phyloP scores from a whole-genome alignment of 345 rosid species.

The Aethionema arabicum region DNA sequence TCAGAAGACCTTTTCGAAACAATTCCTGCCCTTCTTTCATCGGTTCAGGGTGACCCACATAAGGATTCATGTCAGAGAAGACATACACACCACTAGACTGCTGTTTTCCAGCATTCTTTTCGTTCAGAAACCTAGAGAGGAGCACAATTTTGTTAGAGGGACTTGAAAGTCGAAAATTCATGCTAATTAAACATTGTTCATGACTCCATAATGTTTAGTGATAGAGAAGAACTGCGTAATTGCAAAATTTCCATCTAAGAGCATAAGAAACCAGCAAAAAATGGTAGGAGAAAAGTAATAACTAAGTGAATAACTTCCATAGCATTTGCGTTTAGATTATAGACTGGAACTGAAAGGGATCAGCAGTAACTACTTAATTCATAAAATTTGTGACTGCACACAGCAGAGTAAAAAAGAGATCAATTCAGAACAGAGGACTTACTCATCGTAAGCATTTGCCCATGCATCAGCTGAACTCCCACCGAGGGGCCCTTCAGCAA shows the following conservation, averaged over 20 bases:
- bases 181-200: slow-evolving; percentile 14
- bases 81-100: slow-evolving; percentile 84
- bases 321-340: background rate
- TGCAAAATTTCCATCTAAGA: slow-evolving; percentile 11
- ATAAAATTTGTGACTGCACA: background rate
- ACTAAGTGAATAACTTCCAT: background rate
- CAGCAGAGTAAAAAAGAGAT: slow-evolving; percentile 22
- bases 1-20: slow-evolving; percentile 95
- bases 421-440: slow-evolving; percentile 38
- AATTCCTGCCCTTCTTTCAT: slow-evolving; percentile 94
- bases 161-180: slow-evolving; percentile 17
- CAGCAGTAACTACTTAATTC: slow-evolving; percentile 13
- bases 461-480: slow-evolving; percentile 70
- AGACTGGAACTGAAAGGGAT: slow-evolving; percentile 5
- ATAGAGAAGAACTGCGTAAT: slow-evolving; percentile 10
- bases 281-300: slow-evolving; percentile 1
- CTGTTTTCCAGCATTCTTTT: slow-evolving; percentile 65
- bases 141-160: slow-evolving; percentile 17
- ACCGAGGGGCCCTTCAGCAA: slow-evolving; percentile 69
- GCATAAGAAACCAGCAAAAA: slow-evolving; percentile 5
- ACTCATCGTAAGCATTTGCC: slow-evolving; percentile 96
- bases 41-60: slow-evolving; percentile 96
- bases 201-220: background rate
- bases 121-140: slow-evolving; percentile 60
- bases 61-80: slow-evolving; percentile 98